Conservation (phyloP, 2,329 filamentous ascomycete genomes). For the Trichoderma asperellum region DNA sequence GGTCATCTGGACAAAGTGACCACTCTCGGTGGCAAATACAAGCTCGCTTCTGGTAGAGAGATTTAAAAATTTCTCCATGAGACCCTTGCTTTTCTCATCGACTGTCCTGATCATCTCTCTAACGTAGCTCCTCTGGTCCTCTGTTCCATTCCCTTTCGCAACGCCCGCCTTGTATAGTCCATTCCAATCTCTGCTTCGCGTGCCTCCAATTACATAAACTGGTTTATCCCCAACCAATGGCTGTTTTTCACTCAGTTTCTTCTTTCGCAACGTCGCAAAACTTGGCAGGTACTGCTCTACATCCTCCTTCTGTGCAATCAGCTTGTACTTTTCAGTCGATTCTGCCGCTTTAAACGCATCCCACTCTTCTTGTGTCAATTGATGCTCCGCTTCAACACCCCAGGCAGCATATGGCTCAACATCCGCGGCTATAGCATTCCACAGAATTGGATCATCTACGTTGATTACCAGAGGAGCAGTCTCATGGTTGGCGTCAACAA, state of each 20-base stretch:
- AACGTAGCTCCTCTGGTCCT: background rate
- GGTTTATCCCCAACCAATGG: background rate
- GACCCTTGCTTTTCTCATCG: background rate
- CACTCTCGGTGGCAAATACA: constrained; percentile 14
- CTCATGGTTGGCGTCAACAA: constrained; percentile 14
- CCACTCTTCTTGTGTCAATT: constrained; percentile 9
- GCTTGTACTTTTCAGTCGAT: background rate
- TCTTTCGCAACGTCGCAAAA: constrained; percentile 10
- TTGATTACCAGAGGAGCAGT: constrained; percentile 4
- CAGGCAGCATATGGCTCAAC: constrained; percentile 5
- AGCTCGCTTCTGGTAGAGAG: constrained; percentile 3
- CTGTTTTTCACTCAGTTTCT: background rate
- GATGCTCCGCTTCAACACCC: background rate
- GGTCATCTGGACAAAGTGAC: constrained; percentile 18
- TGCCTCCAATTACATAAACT: background rate
- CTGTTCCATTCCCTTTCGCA: constrained; percentile 6
- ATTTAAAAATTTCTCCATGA: constrained; percentile 8
- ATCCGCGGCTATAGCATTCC: background rate
- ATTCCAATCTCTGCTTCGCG: constrained; percentile 10
- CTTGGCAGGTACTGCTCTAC: background rate
- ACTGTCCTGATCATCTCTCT: constrained; percentile 5
- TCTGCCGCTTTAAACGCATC: constrained; percentile 8
- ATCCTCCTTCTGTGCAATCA: background rate
- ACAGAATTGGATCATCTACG: constrained; percentile 4
- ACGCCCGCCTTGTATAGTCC: constrained; percentile 9